These are phyloP conservation scores for Nicotiana undulata DNA, from an alignment of 257 asterid species.

Conservation along the genomic window DNA sequence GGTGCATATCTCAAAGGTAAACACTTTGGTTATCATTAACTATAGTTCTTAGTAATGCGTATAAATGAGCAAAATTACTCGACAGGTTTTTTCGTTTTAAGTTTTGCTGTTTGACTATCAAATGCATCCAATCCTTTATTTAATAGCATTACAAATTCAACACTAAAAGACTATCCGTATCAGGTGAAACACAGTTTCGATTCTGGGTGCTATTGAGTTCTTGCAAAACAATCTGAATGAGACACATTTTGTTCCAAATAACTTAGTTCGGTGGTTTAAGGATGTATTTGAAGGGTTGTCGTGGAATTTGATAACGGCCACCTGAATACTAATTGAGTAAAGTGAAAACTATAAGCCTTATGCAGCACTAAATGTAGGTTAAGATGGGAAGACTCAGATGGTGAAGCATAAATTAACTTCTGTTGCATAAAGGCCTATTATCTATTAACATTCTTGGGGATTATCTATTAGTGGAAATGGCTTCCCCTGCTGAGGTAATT, in stretches of 20 bases:
- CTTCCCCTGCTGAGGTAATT: background rate
- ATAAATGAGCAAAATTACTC: background rate
- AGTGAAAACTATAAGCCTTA: background rate
- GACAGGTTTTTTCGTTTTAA: background rate
- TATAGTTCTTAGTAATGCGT: background rate
- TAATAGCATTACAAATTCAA: background rate
- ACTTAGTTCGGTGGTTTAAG: background rate
- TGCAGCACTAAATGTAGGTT: background rate
- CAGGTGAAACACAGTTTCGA: background rate
- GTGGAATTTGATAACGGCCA: background rate
- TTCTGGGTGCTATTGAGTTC: background rate
- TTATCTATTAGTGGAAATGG: background rate
- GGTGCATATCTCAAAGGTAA: constrained; percentile 88
- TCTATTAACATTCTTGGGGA: background rate
- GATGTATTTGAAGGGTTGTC: background rate
- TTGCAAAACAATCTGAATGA: background rate
- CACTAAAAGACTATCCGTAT: background rate
- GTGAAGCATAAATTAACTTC: background rate
- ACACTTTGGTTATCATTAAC: background rate
- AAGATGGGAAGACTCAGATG: background rate
- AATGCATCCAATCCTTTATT: background rate
- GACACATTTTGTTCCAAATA: background rate
- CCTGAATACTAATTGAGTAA: background rate
- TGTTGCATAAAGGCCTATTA: background rate
- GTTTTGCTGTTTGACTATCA: background rate